Conservation (phyloP, 2,329 filamentous ascomycete species). For the Apiospora sp. region DNA sequence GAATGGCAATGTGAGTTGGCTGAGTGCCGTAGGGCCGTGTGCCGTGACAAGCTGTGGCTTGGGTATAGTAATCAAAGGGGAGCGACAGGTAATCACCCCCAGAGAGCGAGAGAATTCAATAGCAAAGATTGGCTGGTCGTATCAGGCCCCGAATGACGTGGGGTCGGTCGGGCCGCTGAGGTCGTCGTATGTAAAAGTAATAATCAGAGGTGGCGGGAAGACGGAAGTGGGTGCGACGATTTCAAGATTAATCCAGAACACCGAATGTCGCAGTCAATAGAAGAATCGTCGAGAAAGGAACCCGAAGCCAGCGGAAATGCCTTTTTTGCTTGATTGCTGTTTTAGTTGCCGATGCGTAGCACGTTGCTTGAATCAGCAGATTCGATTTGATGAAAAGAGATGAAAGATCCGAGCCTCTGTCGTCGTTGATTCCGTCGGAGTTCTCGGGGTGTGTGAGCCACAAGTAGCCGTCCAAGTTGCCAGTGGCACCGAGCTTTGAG, state of each 20-base stretch:
- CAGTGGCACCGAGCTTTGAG: background rate
- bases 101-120: background rate
- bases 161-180: slow-evolving; percentile 5
- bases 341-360: background rate
- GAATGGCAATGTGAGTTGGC: slow-evolving; percentile 1
- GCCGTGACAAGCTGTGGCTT: slow-evolving; percentile 14
- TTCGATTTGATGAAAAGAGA: background rate
- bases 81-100: slow-evolving; percentile 6
- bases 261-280: slow-evolving; percentile 19
- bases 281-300: slow-evolving; percentile 4
- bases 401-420: slow-evolving; percentile 1
- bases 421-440: background rate
- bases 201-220: slow-evolving; percentile 17
- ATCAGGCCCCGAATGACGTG: background rate
- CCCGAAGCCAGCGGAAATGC: slow-evolving; percentile 15
- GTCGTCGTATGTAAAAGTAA: background rate
- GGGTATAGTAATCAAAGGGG: background rate
- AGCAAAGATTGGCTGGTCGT: background rate
- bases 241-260: slow-evolving; percentile 21
- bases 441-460: slow-evolving; percentile 12
- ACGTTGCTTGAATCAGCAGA: slow-evolving; percentile 13
- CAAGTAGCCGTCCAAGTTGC: slow-evolving; percentile 10
- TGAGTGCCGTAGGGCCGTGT: slow-evolving; percentile 10
- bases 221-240: slow-evolving; percentile 9
- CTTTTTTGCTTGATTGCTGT: slow-evolving; percentile 11